Evolutionary conservation across 1,284 basidiomycete species (phyloP).

Genomic region (Pyrrhoderma lamaoense): DNA sequence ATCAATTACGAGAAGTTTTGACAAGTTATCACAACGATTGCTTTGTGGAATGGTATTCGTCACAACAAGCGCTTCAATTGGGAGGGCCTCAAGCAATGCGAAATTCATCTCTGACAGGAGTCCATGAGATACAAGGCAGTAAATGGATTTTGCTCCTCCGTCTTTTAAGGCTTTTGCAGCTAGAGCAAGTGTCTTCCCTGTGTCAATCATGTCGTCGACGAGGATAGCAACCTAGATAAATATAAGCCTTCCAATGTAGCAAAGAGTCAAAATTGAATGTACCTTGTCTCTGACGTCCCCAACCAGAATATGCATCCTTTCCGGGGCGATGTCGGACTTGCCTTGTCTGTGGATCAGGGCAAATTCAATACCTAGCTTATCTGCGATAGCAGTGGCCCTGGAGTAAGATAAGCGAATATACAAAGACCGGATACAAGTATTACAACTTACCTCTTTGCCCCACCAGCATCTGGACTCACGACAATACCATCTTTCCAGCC

Average conservation of each 20-base stretch:
- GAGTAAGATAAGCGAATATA: conserved; percentile 8
- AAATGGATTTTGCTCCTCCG: conserved; percentile 82
- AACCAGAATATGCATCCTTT: conserved; percentile 90
- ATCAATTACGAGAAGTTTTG: conserved; percentile 74
- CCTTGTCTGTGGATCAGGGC: conserved; percentile 92
- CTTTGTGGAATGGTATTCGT: conserved; percentile 76
- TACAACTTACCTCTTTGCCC: conserved; percentile 84
- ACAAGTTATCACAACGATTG: conserved; percentile 43
- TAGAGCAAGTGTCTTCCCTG: conserved; percentile 80
- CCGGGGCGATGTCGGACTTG: conserved; percentile 49
- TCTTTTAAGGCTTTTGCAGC: conserved; percentile 83
- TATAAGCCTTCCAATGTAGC: not conserved
- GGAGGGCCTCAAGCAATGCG: conserved; percentile 68
- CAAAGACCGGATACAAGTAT: conserved; percentile 5
- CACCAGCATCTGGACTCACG: conserved; percentile 95
- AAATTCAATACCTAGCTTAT: conserved; percentile 94
- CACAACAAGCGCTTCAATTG: conserved; percentile 53
- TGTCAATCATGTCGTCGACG: conserved; percentile 98
- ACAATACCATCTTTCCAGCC: conserved; percentile 89
- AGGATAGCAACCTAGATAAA: conserved; percentile 73
- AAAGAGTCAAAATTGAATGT: conserved; percentile 11
- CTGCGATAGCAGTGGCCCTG: conserved; percentile 91
- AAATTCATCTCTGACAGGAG: conserved; percentile 77
- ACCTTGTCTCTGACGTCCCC: conserved; percentile 95
- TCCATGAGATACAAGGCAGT: conserved; percentile 93